phyloP scores from a whole-genome alignment of 345 rosid species.

The Camelina laxa region DNA sequence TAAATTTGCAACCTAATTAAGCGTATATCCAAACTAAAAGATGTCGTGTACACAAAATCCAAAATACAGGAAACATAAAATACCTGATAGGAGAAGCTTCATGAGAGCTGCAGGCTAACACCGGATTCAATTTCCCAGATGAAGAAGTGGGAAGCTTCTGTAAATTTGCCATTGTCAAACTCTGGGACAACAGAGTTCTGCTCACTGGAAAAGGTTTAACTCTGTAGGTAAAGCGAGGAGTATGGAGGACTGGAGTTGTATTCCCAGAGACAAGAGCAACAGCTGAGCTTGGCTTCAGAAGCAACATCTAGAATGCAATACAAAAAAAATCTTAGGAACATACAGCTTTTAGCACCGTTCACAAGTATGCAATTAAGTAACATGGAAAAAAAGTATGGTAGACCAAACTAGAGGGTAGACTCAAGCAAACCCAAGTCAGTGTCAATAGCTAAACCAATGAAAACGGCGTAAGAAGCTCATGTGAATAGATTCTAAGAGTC shows the following conservation, averaged over 20 bases:
- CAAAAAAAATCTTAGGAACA: conserved; percentile 7
- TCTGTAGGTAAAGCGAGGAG: conserved; percentile 12
- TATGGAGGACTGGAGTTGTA: conserved; percentile 18
- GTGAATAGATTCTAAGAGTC: background rate
- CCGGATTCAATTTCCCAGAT: conserved; percentile 27
- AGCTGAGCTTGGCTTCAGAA: conserved; percentile 42
- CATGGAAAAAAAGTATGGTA: background rate
- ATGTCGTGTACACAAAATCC: background rate
- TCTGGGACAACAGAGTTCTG: conserved; percentile 8
- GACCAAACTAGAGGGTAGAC: background rate
- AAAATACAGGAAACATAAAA: background rate
- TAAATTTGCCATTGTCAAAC: conserved; percentile 37
- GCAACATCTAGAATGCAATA: conserved; percentile 39
- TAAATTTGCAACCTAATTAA: background rate
- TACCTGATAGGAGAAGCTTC: conserved; percentile 36
- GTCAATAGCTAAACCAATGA: background rate
- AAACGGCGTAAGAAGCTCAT: background rate
- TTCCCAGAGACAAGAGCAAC: conserved; percentile 30
- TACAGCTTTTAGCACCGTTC: background rate
- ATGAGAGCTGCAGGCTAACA: conserved; percentile 40
- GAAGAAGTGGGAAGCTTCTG: conserved; percentile 19
- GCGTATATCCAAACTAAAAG: background rate
- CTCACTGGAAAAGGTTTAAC: conserved; percentile 23
- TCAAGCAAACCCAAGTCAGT: background rate
- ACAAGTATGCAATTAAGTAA: background rate